Conservation (phyloP, 2,329 filamentous ascomycete species). For the Arthrobotrys sphaeroides region DNA sequence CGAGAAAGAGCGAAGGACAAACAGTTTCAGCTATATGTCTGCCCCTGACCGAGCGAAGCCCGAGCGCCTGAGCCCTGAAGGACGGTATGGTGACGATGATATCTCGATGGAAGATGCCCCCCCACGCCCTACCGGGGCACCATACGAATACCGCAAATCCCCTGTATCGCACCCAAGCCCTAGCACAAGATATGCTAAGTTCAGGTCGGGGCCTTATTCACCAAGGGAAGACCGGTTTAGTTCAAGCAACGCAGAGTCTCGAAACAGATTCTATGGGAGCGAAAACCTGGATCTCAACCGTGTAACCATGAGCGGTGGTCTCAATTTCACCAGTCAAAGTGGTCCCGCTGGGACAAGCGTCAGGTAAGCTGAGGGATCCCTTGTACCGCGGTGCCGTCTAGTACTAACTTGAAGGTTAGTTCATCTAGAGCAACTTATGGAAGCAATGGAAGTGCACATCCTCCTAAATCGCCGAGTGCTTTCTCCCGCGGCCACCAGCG, state of each 20-base stretch:
- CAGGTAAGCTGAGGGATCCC: slow-evolving; percentile 13
- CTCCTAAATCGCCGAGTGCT: slow-evolving; percentile 35
- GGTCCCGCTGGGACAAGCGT: slow-evolving; percentile 43
- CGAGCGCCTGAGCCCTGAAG: slow-evolving; percentile 40
- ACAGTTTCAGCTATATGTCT: slow-evolving; percentile 49
- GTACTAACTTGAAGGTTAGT: neutral
- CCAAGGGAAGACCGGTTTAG: slow-evolving; percentile 43
- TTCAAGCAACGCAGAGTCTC: slow-evolving; percentile 7
- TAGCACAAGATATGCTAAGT: slow-evolving; percentile 41
- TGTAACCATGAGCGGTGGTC: slow-evolving; percentile 45
- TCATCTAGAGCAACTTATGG: slow-evolving; percentile 24
- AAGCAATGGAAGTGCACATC: slow-evolving; percentile 11
- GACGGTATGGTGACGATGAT: slow-evolving; percentile 35
- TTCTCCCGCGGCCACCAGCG: slow-evolving; percentile 49
- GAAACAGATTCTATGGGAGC: slow-evolving; percentile 34
- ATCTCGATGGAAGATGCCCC: slow-evolving; percentile 50
- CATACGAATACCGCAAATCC: slow-evolving; percentile 52
- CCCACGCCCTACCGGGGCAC: slow-evolving; percentile 25
- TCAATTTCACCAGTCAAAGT: slow-evolving; percentile 47
- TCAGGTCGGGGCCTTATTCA: slow-evolving; percentile 45
- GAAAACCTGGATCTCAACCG: slow-evolving; percentile 44
- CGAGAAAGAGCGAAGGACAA: slow-evolving; percentile 48
- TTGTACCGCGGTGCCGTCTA: neutral
- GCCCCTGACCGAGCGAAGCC: slow-evolving; percentile 37
- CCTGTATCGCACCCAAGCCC: slow-evolving; percentile 48